Base-by-base conservation (phyloP, 164 flowering plant genomes). In the Litsea cubeba region DNA sequence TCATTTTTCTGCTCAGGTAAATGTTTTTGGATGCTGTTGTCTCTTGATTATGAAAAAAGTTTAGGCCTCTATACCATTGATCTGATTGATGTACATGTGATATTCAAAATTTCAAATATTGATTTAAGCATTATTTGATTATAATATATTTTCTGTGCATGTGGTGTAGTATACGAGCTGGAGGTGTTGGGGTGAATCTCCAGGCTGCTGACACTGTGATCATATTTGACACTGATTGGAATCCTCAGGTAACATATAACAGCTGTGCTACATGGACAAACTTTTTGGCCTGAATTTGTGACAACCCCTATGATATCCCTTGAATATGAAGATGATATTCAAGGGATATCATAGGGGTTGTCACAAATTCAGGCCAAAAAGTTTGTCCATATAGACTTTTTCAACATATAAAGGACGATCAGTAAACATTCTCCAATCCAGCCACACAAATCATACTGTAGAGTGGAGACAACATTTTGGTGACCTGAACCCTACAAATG, bases 191-290 rank as follows among this genome's bases (percentile, higher is more conserved):
- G 70, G 97, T 96, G 46, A 96, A 96, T 87, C 98, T 96, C 78
- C 99, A 96, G 84, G 97, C 98, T 78, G 99, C 99, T 54, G 99
- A 96, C 81, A 94, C 98, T 8, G 99, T 96, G 58, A 92, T 96
- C 75, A 92, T 96, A 78, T 96, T 92, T 76, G 99, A 96, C 79
- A 96, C 98, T 46, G 99, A 96, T 82, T 96, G 98, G 99, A 96
- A 96, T 82, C 99, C 99, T 57, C 99, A 96, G 98, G 99, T 84
- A 88, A 77, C 75, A 50, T 50, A 60, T 40, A 40, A 40, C n/a
- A n/a, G n/a, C n/a, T n/a, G n/a, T n/a, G n/a, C n/a, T n/a, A n/a
- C n/a, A n/a, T n/a, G n/a, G n/a, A n/a, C n/a, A n/a, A n/a, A n/a
- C n/a, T n/a, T n/a, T n/a, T n/a, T n/a, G n/a, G n/a, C n/a, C n/a